Evolutionary conservation across 352 stramenopile species (phyloP).

Genomic region (Phytophthora pisi): DNA sequence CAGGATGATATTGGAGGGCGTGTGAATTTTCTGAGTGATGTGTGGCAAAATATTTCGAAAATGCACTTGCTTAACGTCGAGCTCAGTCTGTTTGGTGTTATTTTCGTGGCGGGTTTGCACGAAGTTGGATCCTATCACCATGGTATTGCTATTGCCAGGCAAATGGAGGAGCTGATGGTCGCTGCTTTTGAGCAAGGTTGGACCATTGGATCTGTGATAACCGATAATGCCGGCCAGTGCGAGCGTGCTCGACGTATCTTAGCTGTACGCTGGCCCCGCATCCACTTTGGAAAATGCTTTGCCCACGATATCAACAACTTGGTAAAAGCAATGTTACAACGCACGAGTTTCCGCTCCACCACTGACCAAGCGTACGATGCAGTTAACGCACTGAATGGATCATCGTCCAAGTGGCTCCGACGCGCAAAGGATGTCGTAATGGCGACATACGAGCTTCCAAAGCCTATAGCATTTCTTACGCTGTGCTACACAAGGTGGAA

Average conservation of each 20-base stretch:
- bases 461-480: constrained; percentile 8
- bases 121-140: constrained; percentile 7
- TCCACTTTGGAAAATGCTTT: constrained; percentile 11
- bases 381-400: constrained; percentile 19
- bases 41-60: constrained; percentile 13
- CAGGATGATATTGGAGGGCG: background rate
- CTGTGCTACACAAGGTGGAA: constrained; percentile 29
- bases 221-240: constrained; percentile 18
- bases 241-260: constrained; percentile 11
- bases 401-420: constrained; percentile 16
- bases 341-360: constrained; percentile 1
- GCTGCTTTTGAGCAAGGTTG: background rate
- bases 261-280: constrained; percentile 2
- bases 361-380: constrained; percentile 9
- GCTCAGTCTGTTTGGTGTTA: constrained; percentile 5
- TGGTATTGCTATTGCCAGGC: constrained; percentile 4
- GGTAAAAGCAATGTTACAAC: constrained; percentile 1
- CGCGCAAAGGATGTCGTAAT: constrained; percentile 3
- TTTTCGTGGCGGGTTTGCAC: constrained; percentile 5
- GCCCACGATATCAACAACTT: constrained; percentile 22
- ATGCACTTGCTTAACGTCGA: constrained; percentile 11
- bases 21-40: background rate
- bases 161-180: constrained; percentile 6
- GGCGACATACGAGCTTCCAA: constrained; percentile 6
- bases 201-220: constrained; percentile 14